Evolutionary conservation across 331 rosid species (phyloP).

Genomic region (Quercus tomentella): DNA sequence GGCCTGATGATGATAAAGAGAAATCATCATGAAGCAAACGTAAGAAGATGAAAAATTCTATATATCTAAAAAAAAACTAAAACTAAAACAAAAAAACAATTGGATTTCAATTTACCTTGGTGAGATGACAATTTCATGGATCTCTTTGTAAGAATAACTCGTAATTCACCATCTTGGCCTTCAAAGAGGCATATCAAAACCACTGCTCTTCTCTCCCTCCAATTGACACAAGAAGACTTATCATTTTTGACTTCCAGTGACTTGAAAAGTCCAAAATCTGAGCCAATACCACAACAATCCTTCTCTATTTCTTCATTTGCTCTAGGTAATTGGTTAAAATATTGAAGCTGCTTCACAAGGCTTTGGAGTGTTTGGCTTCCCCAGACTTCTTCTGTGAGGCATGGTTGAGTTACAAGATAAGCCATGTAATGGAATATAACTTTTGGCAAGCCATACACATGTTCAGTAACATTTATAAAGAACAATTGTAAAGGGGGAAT

Average conservation of each 20-base stretch:
- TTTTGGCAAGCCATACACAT: background rate
- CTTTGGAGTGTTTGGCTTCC: conserved; percentile 23
- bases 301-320: background rate
- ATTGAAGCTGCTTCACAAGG: conserved; percentile 19
- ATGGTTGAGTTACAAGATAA: background rate
- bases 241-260: background rate
- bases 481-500: background rate
- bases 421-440: background rate
- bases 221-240: background rate
- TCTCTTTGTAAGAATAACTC: conserved; percentile 36
- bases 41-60: too few species aligned
- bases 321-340: conserved; percentile 4
- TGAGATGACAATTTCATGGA: conserved; percentile 25
- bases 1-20: too few species aligned
- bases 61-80: too few species aligned
- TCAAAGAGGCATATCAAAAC: conserved; percentile 37
- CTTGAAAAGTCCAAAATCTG: background rate
- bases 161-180: conserved; percentile 27
- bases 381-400: background rate
- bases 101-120: conserved; percentile 15
- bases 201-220: conserved; percentile 31
- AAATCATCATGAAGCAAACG: too few species aligned
- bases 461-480: background rate
- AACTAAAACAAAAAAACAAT: too few species aligned
- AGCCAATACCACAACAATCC: background rate